Base-by-base conservation (phyloP, 192 early-diverging fungal genomes). In the Podila clonocystis region DNA sequence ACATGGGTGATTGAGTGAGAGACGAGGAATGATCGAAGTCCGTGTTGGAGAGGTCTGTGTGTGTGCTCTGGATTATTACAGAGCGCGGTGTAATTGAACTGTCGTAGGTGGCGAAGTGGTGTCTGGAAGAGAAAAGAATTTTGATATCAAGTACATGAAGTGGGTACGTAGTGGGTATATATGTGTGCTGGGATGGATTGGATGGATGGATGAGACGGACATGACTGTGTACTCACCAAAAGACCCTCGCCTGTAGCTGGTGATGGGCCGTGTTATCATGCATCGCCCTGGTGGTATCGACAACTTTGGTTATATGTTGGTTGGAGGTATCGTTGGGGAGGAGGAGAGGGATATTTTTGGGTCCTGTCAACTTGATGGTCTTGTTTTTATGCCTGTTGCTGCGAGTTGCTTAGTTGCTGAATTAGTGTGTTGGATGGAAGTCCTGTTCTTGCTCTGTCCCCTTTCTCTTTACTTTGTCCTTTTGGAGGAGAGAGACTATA, bases 221-320 rank as follows among this genome's bases (percentile, higher is more conserved):
- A 41, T 45, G 41, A 17, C 12, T 45, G 41, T 45, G 41, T 45
- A 45, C 75, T 72, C 66, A 79, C 75, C 75, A 79, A 55, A 79
- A 79, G 69, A 61, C 50, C 65, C 67, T 79, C 26, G 65, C 75
- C 69, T 79, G 75, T 50, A 71, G 24, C 36, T 79, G 75, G 59
- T 58, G 36, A 61, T 70, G 68, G 68, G 41, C 67, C 41, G 68
- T 67, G 61, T 79, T 71, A 26, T 79, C 75, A 79, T 79, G 70
- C 75, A 79, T 79, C 34, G 67, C 75, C 75, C 65, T 61, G 65
- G 48, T n/a, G 55, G 55, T 58, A 58, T 58, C 55, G 55, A n/a
- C 55, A 58, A 45, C 41, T 45, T 45, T 45, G 41, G 41, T 45
- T 45, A 45, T 45, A 45, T 45, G 41, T 15, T 45, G 41, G 13